phyloP scores from a whole-genome alignment of 371 early-diverging fungal species.

The Parasitella parasitica region DNA sequence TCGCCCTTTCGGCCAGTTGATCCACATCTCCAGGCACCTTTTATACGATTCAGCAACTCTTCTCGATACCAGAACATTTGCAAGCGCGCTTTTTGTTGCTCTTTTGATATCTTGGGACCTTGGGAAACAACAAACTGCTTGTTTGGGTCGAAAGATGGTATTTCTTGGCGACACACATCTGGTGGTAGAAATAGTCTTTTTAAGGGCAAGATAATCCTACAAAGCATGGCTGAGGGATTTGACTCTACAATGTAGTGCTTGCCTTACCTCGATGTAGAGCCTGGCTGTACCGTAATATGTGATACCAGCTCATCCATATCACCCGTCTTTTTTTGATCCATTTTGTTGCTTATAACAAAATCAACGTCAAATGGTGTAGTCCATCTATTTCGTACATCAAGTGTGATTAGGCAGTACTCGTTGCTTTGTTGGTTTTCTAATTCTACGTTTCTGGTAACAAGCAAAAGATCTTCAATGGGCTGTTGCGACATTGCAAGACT shows the following conservation, averaged over 20 bases:
- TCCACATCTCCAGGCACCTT: conserved; percentile 49
- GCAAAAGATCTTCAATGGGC: conserved; percentile 13
- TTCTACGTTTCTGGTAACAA: background rate
- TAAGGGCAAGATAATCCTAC: conserved; percentile 71
- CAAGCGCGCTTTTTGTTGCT: conserved; percentile 58
- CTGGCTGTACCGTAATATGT: conserved; percentile 37
- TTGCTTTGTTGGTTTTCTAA: conserved; percentile 33
- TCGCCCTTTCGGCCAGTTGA: conserved; percentile 49
- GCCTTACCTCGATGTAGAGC: conserved; percentile 44
- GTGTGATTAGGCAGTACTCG: conserved; percentile 71
- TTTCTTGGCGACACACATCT: conserved; percentile 48
- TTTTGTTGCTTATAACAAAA: conserved; percentile 50
- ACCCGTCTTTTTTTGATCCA: conserved; percentile 1
- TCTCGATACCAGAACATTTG: conserved; percentile 82
- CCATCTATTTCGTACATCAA: conserved; percentile 82
- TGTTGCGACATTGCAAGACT: background rate
- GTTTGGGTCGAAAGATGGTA: conserved; percentile 69
- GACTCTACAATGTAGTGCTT: too few relatives aligned
- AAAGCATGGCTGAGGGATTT: too few relatives aligned
- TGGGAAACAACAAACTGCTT: conserved; percentile 80
- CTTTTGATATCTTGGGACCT: conserved; percentile 40
- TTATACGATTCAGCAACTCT: conserved; percentile 57
- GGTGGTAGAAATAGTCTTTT: conserved; percentile 60
- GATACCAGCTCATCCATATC: conserved; percentile 1
- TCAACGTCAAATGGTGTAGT: conserved; percentile 64